phyloP scores from a whole-genome alignment of 441 rosid species.

The Manihot esculenta region DNA sequence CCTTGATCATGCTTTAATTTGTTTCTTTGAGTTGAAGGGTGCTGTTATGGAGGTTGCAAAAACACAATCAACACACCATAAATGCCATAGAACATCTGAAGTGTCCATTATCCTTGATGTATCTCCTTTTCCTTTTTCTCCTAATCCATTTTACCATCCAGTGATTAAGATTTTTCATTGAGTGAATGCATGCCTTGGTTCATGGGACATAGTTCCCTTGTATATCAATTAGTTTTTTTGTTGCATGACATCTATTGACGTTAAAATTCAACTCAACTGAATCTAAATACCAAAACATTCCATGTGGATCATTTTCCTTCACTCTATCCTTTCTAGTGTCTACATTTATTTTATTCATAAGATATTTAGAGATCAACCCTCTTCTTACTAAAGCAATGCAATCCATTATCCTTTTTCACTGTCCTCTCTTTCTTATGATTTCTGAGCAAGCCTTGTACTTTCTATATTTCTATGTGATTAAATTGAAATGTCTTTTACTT shows the following conservation, averaged over 20 bases:
- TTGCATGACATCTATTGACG: background rate
- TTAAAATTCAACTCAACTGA: background rate
- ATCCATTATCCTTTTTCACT: background rate
- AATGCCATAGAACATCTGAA: background rate
- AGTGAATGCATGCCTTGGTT: background rate
- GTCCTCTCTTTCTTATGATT: background rate
- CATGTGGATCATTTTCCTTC: background rate
- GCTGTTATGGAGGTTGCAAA: background rate
- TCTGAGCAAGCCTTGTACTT: background rate
- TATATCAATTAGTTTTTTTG: background rate
- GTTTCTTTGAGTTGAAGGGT: background rate
- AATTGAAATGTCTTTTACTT: background rate
- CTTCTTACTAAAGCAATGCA: background rate
- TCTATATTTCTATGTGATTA: background rate
- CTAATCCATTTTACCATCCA: background rate
- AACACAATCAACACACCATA: background rate
- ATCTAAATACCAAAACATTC: background rate
- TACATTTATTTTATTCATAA: background rate
- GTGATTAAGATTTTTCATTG: background rate
- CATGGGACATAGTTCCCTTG: background rate
- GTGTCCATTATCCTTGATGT: background rate
- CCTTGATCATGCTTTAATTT: conserved; percentile 3
- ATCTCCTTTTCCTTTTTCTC: background rate
- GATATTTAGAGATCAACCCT: background rate
- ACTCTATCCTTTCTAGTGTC: background rate